These are phyloP conservation scores for Primulina huaijiensis DNA, from an alignment of 257 asterid genomes.

Conservation along the genomic window DNA sequence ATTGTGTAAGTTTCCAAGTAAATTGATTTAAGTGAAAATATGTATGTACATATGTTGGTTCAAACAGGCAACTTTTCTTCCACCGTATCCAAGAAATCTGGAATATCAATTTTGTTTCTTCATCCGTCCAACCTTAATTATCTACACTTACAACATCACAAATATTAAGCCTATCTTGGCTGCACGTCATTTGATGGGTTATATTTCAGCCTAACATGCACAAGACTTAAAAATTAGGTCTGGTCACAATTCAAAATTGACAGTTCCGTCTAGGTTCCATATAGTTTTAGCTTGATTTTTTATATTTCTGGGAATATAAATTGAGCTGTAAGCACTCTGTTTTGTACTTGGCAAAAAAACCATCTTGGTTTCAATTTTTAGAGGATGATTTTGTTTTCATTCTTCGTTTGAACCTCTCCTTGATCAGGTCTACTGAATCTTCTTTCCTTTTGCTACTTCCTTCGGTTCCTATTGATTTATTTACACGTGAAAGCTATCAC, in stretches of 20 bases:
- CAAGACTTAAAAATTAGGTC: background rate
- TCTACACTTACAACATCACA: background rate
- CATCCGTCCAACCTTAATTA: background rate
- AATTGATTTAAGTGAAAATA: background rate
- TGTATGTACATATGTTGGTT: background rate
- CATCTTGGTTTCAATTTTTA: no score
- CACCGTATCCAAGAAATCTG: background rate
- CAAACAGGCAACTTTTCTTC: background rate
- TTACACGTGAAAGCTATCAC: no score
- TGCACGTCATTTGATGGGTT: background rate
- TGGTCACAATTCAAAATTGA: background rate
- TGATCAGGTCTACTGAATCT: background rate
- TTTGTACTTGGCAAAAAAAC: background rate
- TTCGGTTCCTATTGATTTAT: background rate
- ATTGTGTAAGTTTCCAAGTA: background rate
- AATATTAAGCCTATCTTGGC: background rate
- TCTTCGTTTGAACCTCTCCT: background rate
- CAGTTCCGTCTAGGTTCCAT: no score
- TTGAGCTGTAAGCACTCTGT: background rate
- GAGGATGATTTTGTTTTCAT: no score
- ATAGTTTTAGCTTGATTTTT: no score
- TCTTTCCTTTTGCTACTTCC: background rate
- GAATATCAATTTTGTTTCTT: background rate
- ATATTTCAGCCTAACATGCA: background rate
- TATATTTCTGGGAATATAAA: background rate